These are phyloP conservation scores for Malus hybrid DNA, from an alignment of 331 rosid species.

Conservation along the genomic window DNA sequence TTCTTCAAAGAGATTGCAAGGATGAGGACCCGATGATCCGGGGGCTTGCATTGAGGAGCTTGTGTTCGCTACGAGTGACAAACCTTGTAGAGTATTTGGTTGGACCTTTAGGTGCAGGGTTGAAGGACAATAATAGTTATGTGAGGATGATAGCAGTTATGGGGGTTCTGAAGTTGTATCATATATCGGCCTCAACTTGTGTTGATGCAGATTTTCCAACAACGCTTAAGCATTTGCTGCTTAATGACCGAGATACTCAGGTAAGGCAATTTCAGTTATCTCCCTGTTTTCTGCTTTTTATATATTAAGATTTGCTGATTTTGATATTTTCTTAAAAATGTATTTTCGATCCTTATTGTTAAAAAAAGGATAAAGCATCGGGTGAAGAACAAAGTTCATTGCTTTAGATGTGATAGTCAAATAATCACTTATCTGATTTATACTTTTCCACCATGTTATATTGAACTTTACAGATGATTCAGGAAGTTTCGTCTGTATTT, in stretches of 20 bases:
- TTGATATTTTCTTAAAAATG: neutral
- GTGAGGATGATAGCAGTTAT: conserved; percentile 88
- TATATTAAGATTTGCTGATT: neutral
- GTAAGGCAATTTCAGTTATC: conserved; percentile 24
- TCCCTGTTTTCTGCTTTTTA: neutral
- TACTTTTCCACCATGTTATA: neutral
- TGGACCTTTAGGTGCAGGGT: conserved; percentile 89
- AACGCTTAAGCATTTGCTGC: conserved; percentile 74
- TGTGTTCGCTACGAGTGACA: conserved; percentile 81
- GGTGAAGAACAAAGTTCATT: neutral
- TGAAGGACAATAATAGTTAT: conserved; percentile 80
- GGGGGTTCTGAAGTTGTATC: conserved; percentile 91
- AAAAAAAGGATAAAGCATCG: neutral
- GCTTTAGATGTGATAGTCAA: neutral
- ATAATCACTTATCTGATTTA: neutral
- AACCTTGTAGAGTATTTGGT: conserved; percentile 96
- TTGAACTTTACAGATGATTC: neutral
- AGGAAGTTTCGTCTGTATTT: neutral
- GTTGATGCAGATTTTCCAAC: conserved; percentile 83
- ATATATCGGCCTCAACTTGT: conserved; percentile 88
- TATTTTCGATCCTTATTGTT: neutral
- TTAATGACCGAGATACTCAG: conserved; percentile 86
- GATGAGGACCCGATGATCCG: conserved; percentile 95
- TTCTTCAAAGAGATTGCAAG: conserved; percentile 99
- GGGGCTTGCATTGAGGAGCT: conserved; percentile 91